Conservation (phyloP, 73 alveolate genomes). For the Paraurostyla sp. region DNA sequence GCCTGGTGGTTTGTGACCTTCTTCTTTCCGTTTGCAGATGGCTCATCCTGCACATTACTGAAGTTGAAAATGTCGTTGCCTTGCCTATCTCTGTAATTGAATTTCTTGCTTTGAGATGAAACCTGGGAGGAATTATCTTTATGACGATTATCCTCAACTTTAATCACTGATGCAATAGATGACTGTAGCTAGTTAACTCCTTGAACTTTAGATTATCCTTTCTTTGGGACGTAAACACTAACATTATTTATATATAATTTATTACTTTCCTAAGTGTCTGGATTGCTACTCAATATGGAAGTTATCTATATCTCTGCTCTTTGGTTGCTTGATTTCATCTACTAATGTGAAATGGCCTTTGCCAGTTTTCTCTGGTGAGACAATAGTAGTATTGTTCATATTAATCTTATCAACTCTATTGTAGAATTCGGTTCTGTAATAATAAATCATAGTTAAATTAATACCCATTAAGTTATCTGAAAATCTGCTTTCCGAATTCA, state of each 20-base stretch:
- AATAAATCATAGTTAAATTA: too few relatives aligned
- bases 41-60: neutral
- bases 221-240: conserved; percentile 53
- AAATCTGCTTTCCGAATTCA: conserved; percentile 49
- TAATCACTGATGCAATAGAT: conserved; percentile 27
- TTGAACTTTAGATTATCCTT: conserved; percentile 43
- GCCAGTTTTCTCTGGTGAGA: conserved; percentile 62
- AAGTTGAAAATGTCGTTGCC: conserved; percentile 21
- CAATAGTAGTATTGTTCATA: conserved; percentile 51
- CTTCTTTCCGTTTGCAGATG: conserved; percentile 1
- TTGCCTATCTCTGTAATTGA: conserved; percentile 13
- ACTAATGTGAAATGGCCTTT: conserved; percentile 37
- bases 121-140: neutral
- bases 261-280: conserved; percentile 37
- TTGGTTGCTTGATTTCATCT: conserved; percentile 23
- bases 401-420: conserved; percentile 59
- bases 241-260: too few relatives aligned
- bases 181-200: conserved; percentile 48
- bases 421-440: conserved; percentile 24
- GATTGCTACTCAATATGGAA: neutral
- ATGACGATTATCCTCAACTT: conserved; percentile 13
- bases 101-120: neutral
- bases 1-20: conserved; percentile 26
- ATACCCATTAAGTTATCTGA: conserved; percentile 50
- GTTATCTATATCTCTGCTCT: conserved; percentile 30